Percentiles rank a stretch among this genome's conserved stretches.
Conservation (phyloP, 2,329 filamentous ascomycete species). For the Pseudocercospora musae region DNA sequence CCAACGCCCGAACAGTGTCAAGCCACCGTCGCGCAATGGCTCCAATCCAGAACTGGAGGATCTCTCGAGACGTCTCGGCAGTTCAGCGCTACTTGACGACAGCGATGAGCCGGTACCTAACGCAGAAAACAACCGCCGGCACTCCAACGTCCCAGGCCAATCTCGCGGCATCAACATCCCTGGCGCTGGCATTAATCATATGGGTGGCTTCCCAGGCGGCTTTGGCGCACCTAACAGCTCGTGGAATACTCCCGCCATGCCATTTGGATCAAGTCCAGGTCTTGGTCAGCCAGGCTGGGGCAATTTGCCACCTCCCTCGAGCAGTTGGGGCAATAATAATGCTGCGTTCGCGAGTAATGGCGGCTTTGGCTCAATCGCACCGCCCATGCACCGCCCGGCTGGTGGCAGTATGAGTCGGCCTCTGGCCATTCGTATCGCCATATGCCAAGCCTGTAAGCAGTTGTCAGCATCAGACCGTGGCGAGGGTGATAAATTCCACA, state of each 20-base stretch:
- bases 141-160: slow-evolving; percentile 37
- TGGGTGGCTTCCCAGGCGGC: slow-evolving; percentile 23
- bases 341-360: slow-evolving; percentile 51
- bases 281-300: slow-evolving; percentile 41
- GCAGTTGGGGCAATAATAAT: slow-evolving; percentile 35
- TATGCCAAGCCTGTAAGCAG: slow-evolving; percentile 74
- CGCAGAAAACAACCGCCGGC: slow-evolving; percentile 35
- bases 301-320: slow-evolving; percentile 31
- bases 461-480: slow-evolving; percentile 44
- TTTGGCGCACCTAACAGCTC: slow-evolving; percentile 35
- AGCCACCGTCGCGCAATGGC: slow-evolving; percentile 45
- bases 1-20: slow-evolving; percentile 74
- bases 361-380: slow-evolving; percentile 25
- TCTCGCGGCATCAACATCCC: slow-evolving; percentile 27
- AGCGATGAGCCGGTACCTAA: slow-evolving; percentile 61
- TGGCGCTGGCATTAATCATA: slow-evolving; percentile 32
- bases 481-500: slow-evolving; percentile 61
- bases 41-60: slow-evolving; percentile 53
- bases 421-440: slow-evolving; percentile 66
- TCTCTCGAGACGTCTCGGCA: slow-evolving; percentile 68
- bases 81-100: slow-evolving; percentile 77
- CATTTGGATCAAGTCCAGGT: slow-evolving; percentile 37
- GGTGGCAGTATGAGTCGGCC: slow-evolving; percentile 47
- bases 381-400: slow-evolving; percentile 43
- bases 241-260: slow-evolving; percentile 44